A percentile compares a stretch with the other conserved stretches of the same genome.
Evolutionary conservation across 1,284 basidiomycete species (phyloP).

Genomic region (Ceratorhiza oryzae-sativae): DNA sequence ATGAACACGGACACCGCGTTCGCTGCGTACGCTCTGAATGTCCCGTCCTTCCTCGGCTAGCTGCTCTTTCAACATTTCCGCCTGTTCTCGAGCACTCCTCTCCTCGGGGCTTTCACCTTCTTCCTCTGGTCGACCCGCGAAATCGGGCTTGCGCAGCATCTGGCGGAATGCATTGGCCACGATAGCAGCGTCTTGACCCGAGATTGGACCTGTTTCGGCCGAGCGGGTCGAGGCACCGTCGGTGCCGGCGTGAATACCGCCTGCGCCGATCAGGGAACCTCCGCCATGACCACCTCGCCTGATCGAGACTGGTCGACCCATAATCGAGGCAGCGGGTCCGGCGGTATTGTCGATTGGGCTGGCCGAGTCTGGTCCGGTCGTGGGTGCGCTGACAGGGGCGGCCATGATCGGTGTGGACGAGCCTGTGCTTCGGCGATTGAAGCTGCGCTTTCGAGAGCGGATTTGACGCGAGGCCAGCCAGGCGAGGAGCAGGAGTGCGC

Average conservation of each 20-base stretch:
- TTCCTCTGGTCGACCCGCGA: conserved; percentile 67
- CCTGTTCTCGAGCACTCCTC: conserved; percentile 49
- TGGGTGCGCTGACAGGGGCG: conserved; percentile 41
- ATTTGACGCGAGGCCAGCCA: conserved; percentile 75
- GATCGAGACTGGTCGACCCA: conserved; percentile 12
- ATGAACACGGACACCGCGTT: conserved; percentile 77
- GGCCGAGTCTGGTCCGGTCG: conserved; percentile 20
- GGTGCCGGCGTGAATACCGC: conserved; percentile 53
- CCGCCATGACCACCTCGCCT: conserved; percentile 43
- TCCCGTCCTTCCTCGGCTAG: conserved; percentile 82
- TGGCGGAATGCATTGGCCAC: conserved; percentile 88
- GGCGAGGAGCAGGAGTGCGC: conserved; percentile 66
- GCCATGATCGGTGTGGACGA: conserved; percentile 82
- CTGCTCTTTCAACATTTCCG: conserved; percentile 66
- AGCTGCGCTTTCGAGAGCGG: conserved; percentile 52
- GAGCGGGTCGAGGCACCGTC: conserved; percentile 72
- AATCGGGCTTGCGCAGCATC: conserved; percentile 83
- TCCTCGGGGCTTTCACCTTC: conserved; percentile 68
- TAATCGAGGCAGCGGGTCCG: conserved; percentile 40
- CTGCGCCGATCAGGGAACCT: conserved; percentile 49
- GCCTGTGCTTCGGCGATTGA: conserved; percentile 74
- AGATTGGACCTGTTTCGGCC: conserved; percentile 71
- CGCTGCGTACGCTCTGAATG: conserved; percentile 77
- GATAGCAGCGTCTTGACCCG: conserved; percentile 81
- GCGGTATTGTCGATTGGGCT: conserved; percentile 2